Base-by-base conservation (phyloP, 768 basidiomycete species). In the Boletus bicolor region DNA sequence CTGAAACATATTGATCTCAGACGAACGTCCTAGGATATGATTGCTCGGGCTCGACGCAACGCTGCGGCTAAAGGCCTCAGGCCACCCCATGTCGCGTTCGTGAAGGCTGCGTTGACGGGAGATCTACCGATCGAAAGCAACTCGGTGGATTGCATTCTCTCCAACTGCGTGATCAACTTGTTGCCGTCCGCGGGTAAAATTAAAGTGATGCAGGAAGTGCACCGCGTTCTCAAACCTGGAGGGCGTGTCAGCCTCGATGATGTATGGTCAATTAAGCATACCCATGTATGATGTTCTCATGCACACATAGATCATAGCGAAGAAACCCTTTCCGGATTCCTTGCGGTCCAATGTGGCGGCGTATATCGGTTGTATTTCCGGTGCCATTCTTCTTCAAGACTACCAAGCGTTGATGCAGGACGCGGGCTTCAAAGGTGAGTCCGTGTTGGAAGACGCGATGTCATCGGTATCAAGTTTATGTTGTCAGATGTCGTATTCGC, bases 81-180 rank as follows among this genome's bases (percentile, higher is more conserved):
- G 34, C 77, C 81, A 7, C 81, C 80, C 1, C 75, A 76, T 5
- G 80, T 81, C 28, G 69, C 77, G 0, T 84, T 84, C 58, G 74
- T 81, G 4, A 70, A 80, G 24, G 70, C 76, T 0, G 61, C 68
- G 2, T 64, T 82, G 26, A 73, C 75, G 0, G 74, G 77, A 21
- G 63, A 76, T 7, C 68, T 84, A 2, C 84, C 83, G 1, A 75
- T 85, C 51, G 65, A 69, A 41, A 73, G 78, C 5, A 65, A 72
- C 50, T 74, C 81, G 0, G 73, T 83, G 17, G 81, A 85, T 57
- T 83, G 80, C 54, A 69, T 86, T 15, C 58, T 83, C 7, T 83
- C 82, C 7, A 85, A 82, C 63, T 83, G 83, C 51, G 81, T 83
- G 4, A 66, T 84, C 63, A 82, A 83, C 60, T 64, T 82, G 2